A percentile compares a stretch with the other conserved stretches of the same genome.
Evolutionary conservation across 768 basidiomycete genomes (phyloP).

Genomic region (Amanita pallidorosea): DNA sequence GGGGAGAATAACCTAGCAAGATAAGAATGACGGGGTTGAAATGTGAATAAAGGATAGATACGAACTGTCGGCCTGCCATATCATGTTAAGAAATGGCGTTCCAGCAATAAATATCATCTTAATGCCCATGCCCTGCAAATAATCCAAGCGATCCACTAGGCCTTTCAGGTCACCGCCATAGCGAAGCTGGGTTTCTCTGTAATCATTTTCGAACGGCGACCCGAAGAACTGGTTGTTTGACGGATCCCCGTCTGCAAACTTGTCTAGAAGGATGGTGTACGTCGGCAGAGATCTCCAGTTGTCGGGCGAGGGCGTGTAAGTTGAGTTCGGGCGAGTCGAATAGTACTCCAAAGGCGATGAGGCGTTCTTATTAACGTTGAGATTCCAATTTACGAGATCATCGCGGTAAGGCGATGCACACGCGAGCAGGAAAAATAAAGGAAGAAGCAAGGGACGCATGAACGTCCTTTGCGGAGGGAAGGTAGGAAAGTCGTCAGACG

Average conservation of each 20-base stretch:
- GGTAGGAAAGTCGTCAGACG: conserved; percentile 7
- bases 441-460: conserved; percentile 37
- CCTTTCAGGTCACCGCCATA: conserved; percentile 87
- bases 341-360: conserved; percentile 55
- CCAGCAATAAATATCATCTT: conserved; percentile 83
- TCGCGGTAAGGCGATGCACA: conserved; percentile 57
- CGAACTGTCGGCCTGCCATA: conserved; percentile 96
- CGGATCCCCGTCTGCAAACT: conserved; percentile 91
- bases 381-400: conserved; percentile 61
- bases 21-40: conserved; percentile 6
- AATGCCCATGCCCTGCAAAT: conserved; percentile 84
- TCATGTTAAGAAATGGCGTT: conserved; percentile 88
- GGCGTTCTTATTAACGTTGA: conserved; percentile 71
- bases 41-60: conserved; percentile 10
- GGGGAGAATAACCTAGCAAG: conserved; percentile 74
- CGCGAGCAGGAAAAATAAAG: conserved; percentile 26
- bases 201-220: conserved; percentile 74
- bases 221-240: conserved; percentile 85
- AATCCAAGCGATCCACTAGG: conserved; percentile 65
- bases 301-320: conserved; percentile 66
- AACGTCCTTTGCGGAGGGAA: conserved; percentile 6
- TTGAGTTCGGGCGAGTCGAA: conserved; percentile 46
- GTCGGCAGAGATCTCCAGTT: conserved; percentile 83
- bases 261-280: conserved; percentile 82
- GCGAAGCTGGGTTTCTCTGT: conserved; percentile 81